Evolutionary conservation across 805 yeast species (phyloP).

Genomic region (Brettanomyces sp.): DNA sequence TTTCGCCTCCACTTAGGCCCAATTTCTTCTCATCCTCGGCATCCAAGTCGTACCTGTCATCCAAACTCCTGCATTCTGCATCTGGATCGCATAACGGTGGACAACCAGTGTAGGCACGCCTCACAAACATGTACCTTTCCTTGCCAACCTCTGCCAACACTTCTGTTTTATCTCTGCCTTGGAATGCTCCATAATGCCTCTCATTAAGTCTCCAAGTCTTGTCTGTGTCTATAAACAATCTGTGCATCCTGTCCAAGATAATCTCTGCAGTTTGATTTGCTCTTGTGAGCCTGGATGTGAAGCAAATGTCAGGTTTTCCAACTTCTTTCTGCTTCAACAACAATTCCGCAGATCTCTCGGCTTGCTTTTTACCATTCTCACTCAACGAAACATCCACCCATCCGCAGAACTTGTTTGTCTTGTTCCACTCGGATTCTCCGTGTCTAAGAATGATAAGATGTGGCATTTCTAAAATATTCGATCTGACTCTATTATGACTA

Average conservation of each 20-base stretch:
- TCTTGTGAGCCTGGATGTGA: slow-evolving; percentile 64
- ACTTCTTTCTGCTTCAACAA: slow-evolving; percentile 47
- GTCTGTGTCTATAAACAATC: slow-evolving; percentile 38
- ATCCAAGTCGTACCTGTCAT: slow-evolving; percentile 26
- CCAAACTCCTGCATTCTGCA: slow-evolving; percentile 7
- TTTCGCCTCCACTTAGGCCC: slow-evolving; percentile 26
- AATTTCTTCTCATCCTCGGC: slow-evolving; percentile 30
- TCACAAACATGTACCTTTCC: slow-evolving; percentile 66
- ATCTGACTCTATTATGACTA: too few species aligned
- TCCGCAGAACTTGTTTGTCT: slow-evolving; percentile 70
- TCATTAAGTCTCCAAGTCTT: slow-evolving; percentile 78
- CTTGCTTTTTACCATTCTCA: slow-evolving; percentile 59
- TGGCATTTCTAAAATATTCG: slow-evolving; percentile 5
- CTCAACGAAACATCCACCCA: slow-evolving; percentile 76
- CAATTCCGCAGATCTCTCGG: slow-evolving; percentile 52
- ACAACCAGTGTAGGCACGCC: slow-evolving; percentile 71
- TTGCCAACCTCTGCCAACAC: slow-evolving; percentile 59
- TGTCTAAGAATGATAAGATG: slow-evolving; percentile 57
- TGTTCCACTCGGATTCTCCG: slow-evolving; percentile 77
- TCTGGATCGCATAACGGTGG: slow-evolving; percentile 42
- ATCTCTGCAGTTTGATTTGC: slow-evolving; percentile 69
- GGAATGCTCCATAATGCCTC: slow-evolving; percentile 77
- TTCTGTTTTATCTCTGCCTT: slow-evolving; percentile 66
- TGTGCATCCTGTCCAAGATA: slow-evolving; percentile 47
- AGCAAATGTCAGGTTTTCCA: slow-evolving; percentile 10